Evolutionary conservation across 768 basidiomycete species (phyloP), one percentile per base, ranked within the genome.

Genomic region (Mycena belliarum): DNA sequence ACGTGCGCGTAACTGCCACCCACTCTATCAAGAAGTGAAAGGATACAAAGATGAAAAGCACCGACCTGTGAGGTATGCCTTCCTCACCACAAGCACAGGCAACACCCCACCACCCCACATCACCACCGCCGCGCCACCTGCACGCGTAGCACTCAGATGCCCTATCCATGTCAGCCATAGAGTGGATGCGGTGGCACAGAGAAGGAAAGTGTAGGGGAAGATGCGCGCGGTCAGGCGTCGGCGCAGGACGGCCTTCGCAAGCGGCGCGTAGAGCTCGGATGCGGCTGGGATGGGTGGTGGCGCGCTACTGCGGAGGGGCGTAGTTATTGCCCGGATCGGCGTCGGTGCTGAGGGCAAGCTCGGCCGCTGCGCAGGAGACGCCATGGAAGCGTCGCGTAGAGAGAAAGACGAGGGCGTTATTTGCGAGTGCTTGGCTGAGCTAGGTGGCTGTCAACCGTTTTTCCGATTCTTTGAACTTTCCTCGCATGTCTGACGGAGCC

Each of bases 231-330:
- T 72, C 8, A 89, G 80, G 38, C 88, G 82, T 64, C 84, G 82
- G 49, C 76, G 80, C 44, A 91, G 77, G 6, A 86, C 76, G 3
- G 79, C 70, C 65, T 86, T 89, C 2, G 85, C 81, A 43, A 84
- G 79, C 10, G 88, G 88, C 61, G 89, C 86, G 66, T 85, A 91
- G 1, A 76, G 71, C 61, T 84, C 79, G 6, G 79, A 72, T 2
- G 88, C 70, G 0, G 85, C 76, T 0, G 87, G 86, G 6, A 90
- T 71, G 1, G 79, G 72, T 0, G 83, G 82, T 2, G 85, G 71
- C 0, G 83, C 72, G 48, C 82, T 82, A n/a, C 77, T 72, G 1
- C 73, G 61, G 7, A 82, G 69, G 3, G 70, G 75, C 2, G 79
- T 78, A 0, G 75, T 73, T 28, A 82, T 81, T 3, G 85, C 85